These are phyloP conservation scores for Leavenworthia alabamica DNA, from an alignment of 345 rosid genomes.

Conservation along the genomic window DNA sequence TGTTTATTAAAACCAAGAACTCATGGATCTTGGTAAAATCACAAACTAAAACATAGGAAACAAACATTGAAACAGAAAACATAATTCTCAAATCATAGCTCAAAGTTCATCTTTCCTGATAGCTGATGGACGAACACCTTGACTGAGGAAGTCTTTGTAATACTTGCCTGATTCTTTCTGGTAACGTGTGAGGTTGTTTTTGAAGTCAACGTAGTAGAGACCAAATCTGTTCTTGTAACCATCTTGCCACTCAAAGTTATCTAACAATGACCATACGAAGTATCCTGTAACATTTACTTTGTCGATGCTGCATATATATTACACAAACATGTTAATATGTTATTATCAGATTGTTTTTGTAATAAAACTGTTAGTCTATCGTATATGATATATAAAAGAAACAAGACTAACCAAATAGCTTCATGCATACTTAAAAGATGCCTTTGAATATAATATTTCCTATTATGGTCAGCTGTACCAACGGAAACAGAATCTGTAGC, in stretches of 20 bases:
- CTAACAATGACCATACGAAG: constrained; percentile 44
- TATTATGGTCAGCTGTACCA: constrained; percentile 5
- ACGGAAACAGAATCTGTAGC: background rate
- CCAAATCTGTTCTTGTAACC: constrained; percentile 37
- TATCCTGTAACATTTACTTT: constrained; percentile 36
- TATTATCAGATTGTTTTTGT: background rate
- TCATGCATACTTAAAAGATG: constrained; percentile 20
- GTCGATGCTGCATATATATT: no score
- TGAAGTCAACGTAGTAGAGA: constrained; percentile 34
- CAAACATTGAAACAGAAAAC: background rate
- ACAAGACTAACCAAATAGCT: constrained; percentile 15
- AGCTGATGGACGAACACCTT: constrained; percentile 4
- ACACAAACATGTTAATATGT: background rate
- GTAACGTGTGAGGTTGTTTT: constrained; percentile 34
- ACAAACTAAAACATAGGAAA: background rate
- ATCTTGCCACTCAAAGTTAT: constrained; percentile 38
- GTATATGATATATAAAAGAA: background rate
- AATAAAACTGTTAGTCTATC: background rate
- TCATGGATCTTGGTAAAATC: no score
- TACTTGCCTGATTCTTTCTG: constrained; percentile 32
- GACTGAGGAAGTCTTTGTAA: constrained; percentile 33
- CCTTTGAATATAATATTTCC: constrained; percentile 21
- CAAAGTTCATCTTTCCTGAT: constrained; percentile 15
- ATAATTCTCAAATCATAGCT: background rate
- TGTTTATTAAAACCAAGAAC: no score